Base-by-base conservation (phyloP, 306 rosid species). In the Trichosanthes truncata region DNA sequence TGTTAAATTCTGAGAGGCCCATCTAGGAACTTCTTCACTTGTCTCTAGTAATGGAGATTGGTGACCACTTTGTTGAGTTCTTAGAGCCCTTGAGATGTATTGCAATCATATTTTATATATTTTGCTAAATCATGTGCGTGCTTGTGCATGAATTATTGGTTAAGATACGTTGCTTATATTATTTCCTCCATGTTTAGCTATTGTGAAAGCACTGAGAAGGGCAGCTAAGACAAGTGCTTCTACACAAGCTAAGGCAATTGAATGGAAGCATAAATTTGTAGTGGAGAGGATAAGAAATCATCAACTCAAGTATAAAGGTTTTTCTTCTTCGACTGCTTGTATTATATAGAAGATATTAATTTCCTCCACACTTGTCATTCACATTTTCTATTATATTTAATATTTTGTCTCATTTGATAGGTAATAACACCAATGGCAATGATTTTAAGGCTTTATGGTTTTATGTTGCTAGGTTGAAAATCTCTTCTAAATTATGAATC, bases 211-310 rank as follows among this genome's bases (percentile, higher is more conserved):
- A 77, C 85, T 93, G 69, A 88, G 96, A 85, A 86, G 80, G 75
- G 97, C 89, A 68, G 97, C 98, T 2, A 91, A 93, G 87, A 96
- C 91, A 71, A 93, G 91, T 81, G 96, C 97, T 77, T 84, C 90
- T 80, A 96, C 97, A 82, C 94, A 93, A 85, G 92, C 93, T 55
- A 97, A 91, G 89, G 98, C 97, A 78, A 89, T 89, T 77, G 97
- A 90, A 82, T 93, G 98, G 98, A 91, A 88, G 87, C 97, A 90
- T 38, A 93, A 90, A 92, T 93, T 78, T 82, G 97, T 90, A 80
- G 80, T 88, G 87, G 98, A 93, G 91, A 89, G 89, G 87, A 79
- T 55, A 11, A 85, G 88, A 74, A 91, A 90, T 86, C 81, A 84
- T 78, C 90, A 61, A 77, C 59, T 89, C 83, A 93, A 90, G 53